Percentiles rank a stretch among this genome's conserved stretches.
phyloP scores from a whole-genome alignment of 306 rosid genomes.

The Fragaria vesca region DNA sequence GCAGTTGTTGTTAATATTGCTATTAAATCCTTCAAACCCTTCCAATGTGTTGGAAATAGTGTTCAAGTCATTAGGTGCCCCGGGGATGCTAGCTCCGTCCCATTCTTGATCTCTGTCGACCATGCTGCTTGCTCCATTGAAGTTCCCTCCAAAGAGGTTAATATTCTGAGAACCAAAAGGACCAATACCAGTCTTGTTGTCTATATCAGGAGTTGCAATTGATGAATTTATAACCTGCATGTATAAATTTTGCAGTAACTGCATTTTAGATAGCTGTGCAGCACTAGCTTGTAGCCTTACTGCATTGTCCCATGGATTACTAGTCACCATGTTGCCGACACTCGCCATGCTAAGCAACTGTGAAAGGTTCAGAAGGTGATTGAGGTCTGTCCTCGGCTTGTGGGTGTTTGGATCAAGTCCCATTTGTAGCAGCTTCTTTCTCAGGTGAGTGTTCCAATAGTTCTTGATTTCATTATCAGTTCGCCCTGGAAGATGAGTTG shows the following conservation, averaged over 20 bases:
- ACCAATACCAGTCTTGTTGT: conserved; percentile 17
- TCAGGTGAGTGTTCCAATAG: conserved; percentile 80
- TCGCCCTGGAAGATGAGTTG: conserved; percentile 74
- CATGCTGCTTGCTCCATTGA: conserved; percentile 1
- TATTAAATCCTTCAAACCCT: neutral
- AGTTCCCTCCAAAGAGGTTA: conserved; percentile 30
- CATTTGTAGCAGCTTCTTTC: conserved; percentile 77
- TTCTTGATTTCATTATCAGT: conserved; percentile 92
- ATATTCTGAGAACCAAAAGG: conserved; percentile 37
- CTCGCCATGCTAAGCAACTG: conserved; percentile 47
- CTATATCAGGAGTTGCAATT: conserved; percentile 31
- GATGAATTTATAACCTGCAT: conserved; percentile 46
- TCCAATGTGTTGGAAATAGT: conserved; percentile 32
- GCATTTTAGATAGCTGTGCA: conserved; percentile 63
- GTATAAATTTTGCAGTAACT: conserved; percentile 48
- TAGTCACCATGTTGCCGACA: conserved; percentile 20
- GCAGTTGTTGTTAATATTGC: conserved; percentile 20
- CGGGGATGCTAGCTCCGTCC: neutral
- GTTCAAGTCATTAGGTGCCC: conserved; percentile 17
- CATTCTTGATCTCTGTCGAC: conserved; percentile 1
- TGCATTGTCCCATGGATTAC: conserved; percentile 41
- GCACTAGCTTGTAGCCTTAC: conserved; percentile 50
- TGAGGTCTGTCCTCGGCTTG: conserved; percentile 75
- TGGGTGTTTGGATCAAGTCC: conserved; percentile 92
- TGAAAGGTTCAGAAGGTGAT: conserved; percentile 53